These are phyloP conservation scores for Aspergillus heteromorphus DNA, from an alignment of 495 filamentous ascomycete species.

Conservation along the genomic window DNA sequence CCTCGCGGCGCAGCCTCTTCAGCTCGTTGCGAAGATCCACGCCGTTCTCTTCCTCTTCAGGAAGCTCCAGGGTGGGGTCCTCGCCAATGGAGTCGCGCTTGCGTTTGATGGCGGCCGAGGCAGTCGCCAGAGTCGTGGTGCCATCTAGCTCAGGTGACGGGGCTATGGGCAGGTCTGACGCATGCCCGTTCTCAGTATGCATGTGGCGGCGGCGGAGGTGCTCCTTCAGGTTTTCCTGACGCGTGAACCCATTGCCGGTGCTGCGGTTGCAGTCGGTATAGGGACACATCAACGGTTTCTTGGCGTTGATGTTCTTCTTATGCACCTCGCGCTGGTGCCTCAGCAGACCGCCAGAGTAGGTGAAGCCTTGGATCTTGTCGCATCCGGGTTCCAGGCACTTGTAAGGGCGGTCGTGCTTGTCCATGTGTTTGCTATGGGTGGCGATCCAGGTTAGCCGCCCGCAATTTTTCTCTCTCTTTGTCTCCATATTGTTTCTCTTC, in stretches of 20 bases:
- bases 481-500: too few species aligned
- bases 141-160: conserved; percentile 26
- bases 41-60: conserved; percentile 36
- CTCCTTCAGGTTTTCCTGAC: conserved; percentile 87
- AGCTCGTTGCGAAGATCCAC: conserved; percentile 52
- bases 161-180: conserved; percentile 31
- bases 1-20: conserved; percentile 51
- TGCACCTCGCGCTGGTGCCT: conserved; percentile 91
- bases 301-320: conserved; percentile 75
- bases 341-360: conserved; percentile 81
- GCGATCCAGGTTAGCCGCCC: conserved; percentile 18
- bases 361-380: conserved; percentile 87
- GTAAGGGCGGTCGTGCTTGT: conserved; percentile 92
- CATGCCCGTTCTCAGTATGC: conserved; percentile 42
- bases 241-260: conserved; percentile 73
- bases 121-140: conserved; percentile 18
- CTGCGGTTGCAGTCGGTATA: conserved; percentile 82
- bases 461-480: too few species aligned
- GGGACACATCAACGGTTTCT: conserved; percentile 77
- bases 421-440: conserved; percentile 78
- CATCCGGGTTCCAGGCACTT: conserved; percentile 71
- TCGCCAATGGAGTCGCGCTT: conserved; percentile 43
- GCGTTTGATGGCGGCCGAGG: conserved; percentile 29
- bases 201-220: conserved; percentile 82
- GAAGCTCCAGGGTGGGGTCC: conserved; percentile 18